Evolutionary conservation across 2,329 filamentous ascomycete species (phyloP).

Genomic region (Paecilomyces niveus): DNA sequence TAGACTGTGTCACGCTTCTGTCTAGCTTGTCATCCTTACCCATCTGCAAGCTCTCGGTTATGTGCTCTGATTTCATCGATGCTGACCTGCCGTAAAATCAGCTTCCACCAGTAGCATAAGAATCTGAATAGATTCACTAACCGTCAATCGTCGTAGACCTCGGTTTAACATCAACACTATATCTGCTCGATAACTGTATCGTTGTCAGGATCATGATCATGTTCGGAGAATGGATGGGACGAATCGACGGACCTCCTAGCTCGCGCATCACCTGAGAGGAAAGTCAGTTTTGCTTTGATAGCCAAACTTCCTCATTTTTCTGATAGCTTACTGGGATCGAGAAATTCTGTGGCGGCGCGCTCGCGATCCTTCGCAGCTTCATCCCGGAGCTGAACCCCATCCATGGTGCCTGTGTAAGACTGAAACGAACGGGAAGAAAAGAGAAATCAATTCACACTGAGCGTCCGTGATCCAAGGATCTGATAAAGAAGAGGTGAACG

Average conservation of each 20-base stretch:
- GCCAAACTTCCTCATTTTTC: neutral
- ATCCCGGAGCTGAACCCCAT: conserved; percentile 69
- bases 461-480: neutral
- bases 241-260: conserved; percentile 43
- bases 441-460: neutral
- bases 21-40: conserved; percentile 27
- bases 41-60: conserved; percentile 71
- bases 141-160: conserved; percentile 51
- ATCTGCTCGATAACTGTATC: conserved; percentile 76
- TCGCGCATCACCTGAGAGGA: conserved; percentile 46
- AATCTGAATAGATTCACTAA: conserved; percentile 12
- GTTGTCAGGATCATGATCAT: conserved; percentile 40
- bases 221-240: neutral
- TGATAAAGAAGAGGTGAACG: neutral
- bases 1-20: conserved; percentile 4
- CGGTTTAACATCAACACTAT: conserved; percentile 70
- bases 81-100: conserved; percentile 48
- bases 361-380: conserved; percentile 78
- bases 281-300: conserved; percentile 7
- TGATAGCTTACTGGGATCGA: conserved; percentile 71
- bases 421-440: conserved; percentile 1
- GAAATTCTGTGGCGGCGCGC: conserved; percentile 81
- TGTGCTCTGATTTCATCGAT: conserved; percentile 89
- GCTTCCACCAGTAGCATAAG: neutral
- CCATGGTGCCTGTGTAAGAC: conserved; percentile 47